Evolutionary conservation across 2,329 filamentous ascomycete species (phyloP).

Genomic region (Macrophomina tecta): DNA sequence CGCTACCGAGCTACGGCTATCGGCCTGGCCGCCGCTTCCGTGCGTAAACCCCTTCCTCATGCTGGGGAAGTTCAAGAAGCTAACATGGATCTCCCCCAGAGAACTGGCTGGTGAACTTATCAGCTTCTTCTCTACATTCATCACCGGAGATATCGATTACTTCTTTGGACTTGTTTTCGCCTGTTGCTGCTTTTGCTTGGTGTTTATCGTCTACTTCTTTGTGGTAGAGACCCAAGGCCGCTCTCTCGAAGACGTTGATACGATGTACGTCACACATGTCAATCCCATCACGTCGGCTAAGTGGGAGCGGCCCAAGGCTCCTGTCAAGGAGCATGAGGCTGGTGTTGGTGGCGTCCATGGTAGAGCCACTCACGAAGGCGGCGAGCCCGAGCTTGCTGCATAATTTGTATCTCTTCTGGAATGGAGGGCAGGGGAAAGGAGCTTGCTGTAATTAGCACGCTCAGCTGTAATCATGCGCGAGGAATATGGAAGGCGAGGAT

Average conservation of each 20-base stretch:
- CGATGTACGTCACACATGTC: constrained; percentile 70
- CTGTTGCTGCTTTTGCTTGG: constrained; percentile 69
- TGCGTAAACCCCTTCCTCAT: too few relatives aligned
- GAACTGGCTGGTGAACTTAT: constrained; percentile 53
- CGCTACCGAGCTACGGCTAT: constrained; percentile 51
- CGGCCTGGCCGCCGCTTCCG: constrained; percentile 47
- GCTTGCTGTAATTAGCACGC: too few relatives aligned
- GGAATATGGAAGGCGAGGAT: too few relatives aligned
- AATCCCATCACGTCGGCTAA: constrained; percentile 55
- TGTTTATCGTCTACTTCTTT: constrained; percentile 76
- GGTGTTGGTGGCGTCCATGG: constrained; percentile 27
- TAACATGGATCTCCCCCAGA: too few relatives aligned
- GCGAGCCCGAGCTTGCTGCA: not conserved
- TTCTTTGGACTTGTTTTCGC: constrained; percentile 79
- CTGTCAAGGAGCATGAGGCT: constrained; percentile 43
- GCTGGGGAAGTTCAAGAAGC: too few relatives aligned
- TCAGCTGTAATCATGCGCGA: too few relatives aligned
- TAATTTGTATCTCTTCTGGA: too few relatives aligned
- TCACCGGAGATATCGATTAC: constrained; percentile 73
- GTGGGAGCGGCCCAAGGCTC: constrained; percentile 36
- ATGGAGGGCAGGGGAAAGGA: too few relatives aligned
- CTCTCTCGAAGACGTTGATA: constrained; percentile 78
- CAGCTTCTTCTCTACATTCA: constrained; percentile 80
- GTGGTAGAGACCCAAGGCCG: constrained; percentile 76
- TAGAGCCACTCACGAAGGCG: constrained; percentile 23